Percentiles rank a stretch among this genome's conserved stretches.
Conservation (phyloP, 768 basidiomycete species). For the Strobilomyces dryophilus region DNA sequence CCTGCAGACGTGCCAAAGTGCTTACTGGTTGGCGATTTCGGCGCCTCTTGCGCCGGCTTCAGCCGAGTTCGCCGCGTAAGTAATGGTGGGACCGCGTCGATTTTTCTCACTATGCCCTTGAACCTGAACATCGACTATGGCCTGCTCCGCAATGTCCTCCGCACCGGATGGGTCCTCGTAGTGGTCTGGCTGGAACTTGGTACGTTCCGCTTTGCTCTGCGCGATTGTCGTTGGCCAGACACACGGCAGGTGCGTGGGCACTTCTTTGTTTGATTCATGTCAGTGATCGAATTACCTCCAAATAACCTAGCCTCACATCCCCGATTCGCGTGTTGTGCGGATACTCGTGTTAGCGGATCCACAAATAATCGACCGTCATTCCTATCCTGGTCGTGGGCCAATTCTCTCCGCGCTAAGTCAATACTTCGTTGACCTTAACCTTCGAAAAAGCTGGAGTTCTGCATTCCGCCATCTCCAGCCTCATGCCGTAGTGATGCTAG, state of each 20-base stretch:
- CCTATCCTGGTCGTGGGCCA: constrained; percentile 60
- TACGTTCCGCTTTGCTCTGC: constrained; percentile 46
- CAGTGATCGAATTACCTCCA: background rate
- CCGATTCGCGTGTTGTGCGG: constrained; percentile 24
- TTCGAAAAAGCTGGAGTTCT: constrained; percentile 81
- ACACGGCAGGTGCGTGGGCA: constrained; percentile 25
- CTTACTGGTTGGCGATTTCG: background rate
- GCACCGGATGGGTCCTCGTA: constrained; percentile 55
- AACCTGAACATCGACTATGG: background rate
- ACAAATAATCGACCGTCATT: constrained; percentile 73
- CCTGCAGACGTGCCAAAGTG: too few species aligned
- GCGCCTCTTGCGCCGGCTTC: background rate
- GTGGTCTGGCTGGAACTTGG: constrained; percentile 71
- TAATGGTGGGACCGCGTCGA: background rate
- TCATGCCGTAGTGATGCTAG: constrained; percentile 76
- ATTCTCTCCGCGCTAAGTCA: constrained; percentile 58
- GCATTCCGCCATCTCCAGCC: constrained; percentile 51
- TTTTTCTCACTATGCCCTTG: constrained; percentile 3
- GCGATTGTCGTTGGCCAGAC: constrained; percentile 62
- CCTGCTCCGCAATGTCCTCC: constrained; percentile 36
- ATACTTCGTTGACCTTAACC: constrained; percentile 71
- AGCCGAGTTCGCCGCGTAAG: background rate
- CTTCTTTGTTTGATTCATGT: background rate
- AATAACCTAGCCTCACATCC: constrained; percentile 16
- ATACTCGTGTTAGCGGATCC: constrained; percentile 83